These are phyloP conservation scores for Colletotrichum melonis DNA, from an alignment of 2,329 filamentous ascomycete species.

Conservation along the genomic window DNA sequence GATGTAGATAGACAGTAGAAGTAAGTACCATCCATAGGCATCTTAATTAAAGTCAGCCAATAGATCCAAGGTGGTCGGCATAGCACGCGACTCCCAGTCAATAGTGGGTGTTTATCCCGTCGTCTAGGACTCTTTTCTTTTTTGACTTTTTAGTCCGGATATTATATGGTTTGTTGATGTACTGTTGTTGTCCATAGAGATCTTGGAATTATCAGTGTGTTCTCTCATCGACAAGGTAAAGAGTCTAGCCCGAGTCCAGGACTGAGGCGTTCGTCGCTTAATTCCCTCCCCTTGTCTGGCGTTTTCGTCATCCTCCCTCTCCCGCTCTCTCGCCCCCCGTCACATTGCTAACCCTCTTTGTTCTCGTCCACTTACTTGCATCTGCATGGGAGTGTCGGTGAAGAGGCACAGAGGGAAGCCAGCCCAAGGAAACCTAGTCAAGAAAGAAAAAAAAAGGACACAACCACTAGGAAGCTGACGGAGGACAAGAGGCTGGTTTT, in stretches of 20 bases:
- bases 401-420: not conserved
- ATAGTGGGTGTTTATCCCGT: not conserved
- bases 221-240: not conserved
- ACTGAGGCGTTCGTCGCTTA: constrained; percentile 25
- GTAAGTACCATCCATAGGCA: not conserved
- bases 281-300: constrained; percentile 20
- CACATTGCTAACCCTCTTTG: not conserved
- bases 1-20: not conserved
- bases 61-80: not conserved
- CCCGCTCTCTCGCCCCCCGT: constrained; percentile 12
- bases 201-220: not conserved
- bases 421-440: not conserved
- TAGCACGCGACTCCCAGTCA: not conserved
- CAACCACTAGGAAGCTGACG: not conserved
- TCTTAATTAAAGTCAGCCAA: not conserved
- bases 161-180: not conserved
- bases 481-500: not conserved
- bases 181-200: not conserved
- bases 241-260: not conserved
- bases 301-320: constrained; percentile 32
- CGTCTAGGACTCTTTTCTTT: not conserved
- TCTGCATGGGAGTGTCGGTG: constrained; percentile 8
- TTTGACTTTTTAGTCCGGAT: not conserved
- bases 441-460: not conserved
- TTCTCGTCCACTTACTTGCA: not conserved